These are phyloP conservation scores for sorghum (Sorghum bicolor) DNA, from an alignment of 176 grass and related monocot genomes.

Conservation along the genomic window Sorghum_bicolor_NCBIv3 NC_012879.2:48245501-48246000, in stretches of 20 bases:
- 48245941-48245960: background rate
- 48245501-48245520: slow-evolving; percentile 15
- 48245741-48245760: background rate
- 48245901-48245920: background rate
- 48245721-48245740: background rate
- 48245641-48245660: background rate
- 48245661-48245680: background rate
- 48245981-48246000: background rate
- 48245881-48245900: background rate
- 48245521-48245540: background rate
- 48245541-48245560: background rate
- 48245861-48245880: background rate
- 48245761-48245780: background rate
- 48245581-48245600: background rate
- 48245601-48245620: background rate
- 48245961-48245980: background rate
- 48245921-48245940: background rate
- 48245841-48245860: background rate
- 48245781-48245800: background rate
- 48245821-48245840: background rate
- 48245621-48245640: background rate
- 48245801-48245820: background rate
- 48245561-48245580: background rate
- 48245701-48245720: background rate
- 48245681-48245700: background rate